phyloP scores from a whole-genome alignment of 2,329 filamentous ascomycete species.

The Nothophaeocryptopus gaeumannii region DNA sequence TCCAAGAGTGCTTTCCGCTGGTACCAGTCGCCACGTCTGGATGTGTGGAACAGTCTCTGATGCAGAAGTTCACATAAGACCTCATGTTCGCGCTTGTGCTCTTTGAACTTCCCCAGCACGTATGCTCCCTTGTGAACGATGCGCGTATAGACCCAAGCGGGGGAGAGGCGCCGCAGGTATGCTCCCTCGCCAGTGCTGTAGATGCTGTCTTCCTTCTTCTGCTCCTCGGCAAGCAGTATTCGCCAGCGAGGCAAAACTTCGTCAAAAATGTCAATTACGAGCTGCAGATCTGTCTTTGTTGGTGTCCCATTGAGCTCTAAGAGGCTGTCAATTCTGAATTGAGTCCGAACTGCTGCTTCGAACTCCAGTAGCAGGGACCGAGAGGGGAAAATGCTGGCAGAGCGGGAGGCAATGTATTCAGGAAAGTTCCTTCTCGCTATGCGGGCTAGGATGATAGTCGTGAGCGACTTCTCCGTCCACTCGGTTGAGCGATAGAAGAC shows the following conservation, averaged over 20 bases:
- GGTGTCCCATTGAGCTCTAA: constrained; percentile 75
- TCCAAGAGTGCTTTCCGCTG: constrained; percentile 91
- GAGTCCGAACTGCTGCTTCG: constrained; percentile 77
- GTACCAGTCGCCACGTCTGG: constrained; percentile 87
- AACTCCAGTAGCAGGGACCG: constrained; percentile 78
- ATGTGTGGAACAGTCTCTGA: constrained; percentile 80
- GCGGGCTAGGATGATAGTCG: constrained; percentile 88
- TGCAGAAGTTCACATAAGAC: constrained; percentile 71
- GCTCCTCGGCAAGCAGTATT: constrained; percentile 67
- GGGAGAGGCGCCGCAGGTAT: constrained; percentile 85
- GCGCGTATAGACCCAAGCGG: constrained; percentile 88
- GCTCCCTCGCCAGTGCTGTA: constrained; percentile 82
- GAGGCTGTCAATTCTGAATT: constrained; percentile 76
- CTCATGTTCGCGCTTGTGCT: constrained; percentile 72
- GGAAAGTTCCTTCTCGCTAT: constrained; percentile 87
- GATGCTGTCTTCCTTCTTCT: constrained; percentile 69
- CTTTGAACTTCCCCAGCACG: constrained; percentile 71
- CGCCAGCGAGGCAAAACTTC: constrained; percentile 80
- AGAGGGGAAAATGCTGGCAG: constrained; percentile 81
- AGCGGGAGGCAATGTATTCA: constrained; percentile 83
- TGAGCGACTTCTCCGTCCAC: constrained; percentile 96
- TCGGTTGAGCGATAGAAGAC: constrained; percentile 95
- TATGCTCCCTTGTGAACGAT: constrained; percentile 85
- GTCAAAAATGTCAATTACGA: constrained; percentile 70
- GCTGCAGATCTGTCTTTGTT: constrained; percentile 61